Conservation (phyloP, 2,329 filamentous ascomycete species). For the Thielaviopsis musarum region DNA sequence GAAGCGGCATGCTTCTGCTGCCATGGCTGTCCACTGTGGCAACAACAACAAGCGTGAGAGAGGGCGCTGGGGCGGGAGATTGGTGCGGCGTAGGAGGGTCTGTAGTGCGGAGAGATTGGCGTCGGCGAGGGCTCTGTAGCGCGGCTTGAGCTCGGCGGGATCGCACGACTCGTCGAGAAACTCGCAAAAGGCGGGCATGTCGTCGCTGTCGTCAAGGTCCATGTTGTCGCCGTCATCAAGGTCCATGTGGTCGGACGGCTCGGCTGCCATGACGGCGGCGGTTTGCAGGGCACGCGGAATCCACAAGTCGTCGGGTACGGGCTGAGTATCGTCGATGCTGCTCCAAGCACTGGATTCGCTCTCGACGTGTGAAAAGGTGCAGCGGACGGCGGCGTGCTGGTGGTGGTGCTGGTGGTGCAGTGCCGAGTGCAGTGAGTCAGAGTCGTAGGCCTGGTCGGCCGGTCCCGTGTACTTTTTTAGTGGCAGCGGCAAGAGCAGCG, state of each 20-base stretch:
- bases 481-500: not conserved
- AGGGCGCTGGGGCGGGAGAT: not conserved
- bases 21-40: not conserved
- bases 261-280: no score
- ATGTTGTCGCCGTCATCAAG: no score
- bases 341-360: not conserved
- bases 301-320: not conserved
- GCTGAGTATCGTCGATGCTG: not conserved
- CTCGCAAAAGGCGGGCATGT: not conserved
- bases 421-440: not conserved
- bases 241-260: no score
- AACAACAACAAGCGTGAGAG: not conserved
- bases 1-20: not conserved
- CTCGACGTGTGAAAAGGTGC: not conserved
- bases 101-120: not conserved
- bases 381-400: no score
- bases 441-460: not conserved
- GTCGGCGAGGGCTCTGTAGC: not conserved
- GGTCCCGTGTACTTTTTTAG: not conserved
- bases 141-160: not conserved
- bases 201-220: not conserved
- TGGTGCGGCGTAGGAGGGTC: not conserved
- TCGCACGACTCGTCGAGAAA: not conserved
- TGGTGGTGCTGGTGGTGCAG: no score
- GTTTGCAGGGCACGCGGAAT: not conserved